A percentile compares a stretch with the other conserved stretches of the same genome.
Evolutionary conservation across 345 rosid genomes (phyloP).

Genomic region (Gossypium bickii): DNA sequence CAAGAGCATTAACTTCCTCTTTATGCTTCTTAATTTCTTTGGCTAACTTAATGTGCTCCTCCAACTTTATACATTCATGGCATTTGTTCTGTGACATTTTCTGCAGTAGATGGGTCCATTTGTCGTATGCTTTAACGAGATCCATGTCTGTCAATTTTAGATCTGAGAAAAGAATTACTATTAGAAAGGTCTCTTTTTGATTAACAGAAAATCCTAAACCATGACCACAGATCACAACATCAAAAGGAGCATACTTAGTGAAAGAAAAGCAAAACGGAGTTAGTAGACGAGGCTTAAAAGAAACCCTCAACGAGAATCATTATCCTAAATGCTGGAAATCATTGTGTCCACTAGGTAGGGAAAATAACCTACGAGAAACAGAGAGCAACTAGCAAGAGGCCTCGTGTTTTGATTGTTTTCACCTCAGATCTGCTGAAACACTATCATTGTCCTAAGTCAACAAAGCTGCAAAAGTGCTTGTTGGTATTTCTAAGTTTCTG

Average conservation of each 20-base stretch:
- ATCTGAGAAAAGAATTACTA: conserved; percentile 41
- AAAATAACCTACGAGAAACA: neutral
- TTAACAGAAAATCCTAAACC: neutral
- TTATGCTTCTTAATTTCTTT: conserved; percentile 58
- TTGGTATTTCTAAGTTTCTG: neutral
- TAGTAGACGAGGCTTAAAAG: neutral
- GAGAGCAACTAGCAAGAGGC: neutral
- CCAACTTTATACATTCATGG: conserved; percentile 77
- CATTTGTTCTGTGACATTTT: conserved; percentile 85
- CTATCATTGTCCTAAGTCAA: neutral
- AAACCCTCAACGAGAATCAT: neutral
- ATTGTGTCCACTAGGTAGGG: neutral
- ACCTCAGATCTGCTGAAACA: neutral
- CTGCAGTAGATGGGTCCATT: conserved; percentile 57
- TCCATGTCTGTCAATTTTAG: conserved; percentile 66
- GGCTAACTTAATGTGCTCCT: conserved; percentile 75
- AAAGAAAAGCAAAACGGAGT: neutral
- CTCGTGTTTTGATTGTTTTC: neutral
- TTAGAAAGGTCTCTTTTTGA: conserved; percentile 7
- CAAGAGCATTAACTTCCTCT: conserved; percentile 55
- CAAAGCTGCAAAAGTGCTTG: conserved; percentile 3
- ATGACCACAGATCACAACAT: neutral
- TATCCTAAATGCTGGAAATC: neutral
- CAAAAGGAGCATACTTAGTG: neutral
- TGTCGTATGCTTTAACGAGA: conserved; percentile 53